phyloP scores from a whole-genome alignment of 306 rosid species.

The cucumber (Cucumis sativus) region DNA sequence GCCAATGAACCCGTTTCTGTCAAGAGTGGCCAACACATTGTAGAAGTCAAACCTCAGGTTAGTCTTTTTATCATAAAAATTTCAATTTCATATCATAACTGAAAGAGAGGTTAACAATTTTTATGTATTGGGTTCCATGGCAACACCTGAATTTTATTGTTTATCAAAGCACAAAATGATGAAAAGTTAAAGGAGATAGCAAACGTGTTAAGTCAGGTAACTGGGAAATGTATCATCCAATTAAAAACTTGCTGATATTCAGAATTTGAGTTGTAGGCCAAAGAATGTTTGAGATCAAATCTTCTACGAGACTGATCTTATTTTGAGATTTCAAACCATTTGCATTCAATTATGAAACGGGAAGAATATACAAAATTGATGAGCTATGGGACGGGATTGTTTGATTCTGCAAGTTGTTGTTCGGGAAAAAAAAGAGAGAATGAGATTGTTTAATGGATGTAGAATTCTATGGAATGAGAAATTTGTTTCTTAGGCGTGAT shows the following conservation, averaged over 20 bases:
- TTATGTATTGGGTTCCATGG: not conserved
- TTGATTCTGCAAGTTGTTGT: not conserved
- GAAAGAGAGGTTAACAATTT: not conserved
- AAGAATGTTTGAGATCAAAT: not conserved
- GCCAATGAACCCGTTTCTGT: slow-evolving; percentile 85
- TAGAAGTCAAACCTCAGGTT: slow-evolving; percentile 97
- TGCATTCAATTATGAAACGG: not conserved
- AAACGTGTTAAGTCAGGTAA: not conserved
- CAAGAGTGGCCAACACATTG: slow-evolving; percentile 67
- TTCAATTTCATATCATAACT: not conserved
- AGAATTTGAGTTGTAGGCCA: not conserved
- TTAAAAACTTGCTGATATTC: not conserved
- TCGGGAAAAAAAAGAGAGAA: too few species aligned
- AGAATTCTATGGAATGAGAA: not conserved
- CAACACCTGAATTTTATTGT: not conserved
- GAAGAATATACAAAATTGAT: not conserved
- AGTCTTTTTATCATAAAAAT: not conserved
- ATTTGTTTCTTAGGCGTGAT: not conserved
- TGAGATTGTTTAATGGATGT: not conserved
- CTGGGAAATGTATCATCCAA: not conserved
- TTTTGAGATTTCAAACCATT: not conserved
- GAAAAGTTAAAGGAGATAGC: not conserved
- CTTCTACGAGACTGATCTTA: not conserved
- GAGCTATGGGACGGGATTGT: not conserved
- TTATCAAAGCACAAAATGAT: not conserved